A percentile compares a stretch with the other conserved stretches of the same genome.
Evolutionary conservation across 2,329 filamentous ascomycete species (phyloP).

Genomic region (Paecilomyces sp.): DNA sequence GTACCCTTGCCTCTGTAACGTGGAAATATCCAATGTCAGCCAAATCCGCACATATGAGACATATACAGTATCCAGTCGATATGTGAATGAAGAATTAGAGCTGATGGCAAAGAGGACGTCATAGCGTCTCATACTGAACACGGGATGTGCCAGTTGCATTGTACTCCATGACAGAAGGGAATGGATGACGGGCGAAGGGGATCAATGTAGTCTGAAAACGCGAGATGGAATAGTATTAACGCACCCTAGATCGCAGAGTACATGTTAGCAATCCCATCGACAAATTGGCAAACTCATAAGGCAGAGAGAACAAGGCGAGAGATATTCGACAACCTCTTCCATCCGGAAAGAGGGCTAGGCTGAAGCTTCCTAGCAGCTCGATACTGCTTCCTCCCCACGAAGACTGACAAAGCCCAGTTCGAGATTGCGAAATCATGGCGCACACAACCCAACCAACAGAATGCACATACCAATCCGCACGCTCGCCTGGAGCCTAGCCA

Average conservation of each 20-base stretch:
- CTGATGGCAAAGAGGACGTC: background rate
- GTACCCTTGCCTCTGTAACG: slow-evolving; percentile 85
- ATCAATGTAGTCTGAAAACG: background rate
- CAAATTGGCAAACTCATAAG: background rate
- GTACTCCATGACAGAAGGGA: background rate
- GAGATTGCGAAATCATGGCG: background rate
- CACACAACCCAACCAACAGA: slow-evolving; percentile 4
- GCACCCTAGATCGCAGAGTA: background rate
- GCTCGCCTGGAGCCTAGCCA: slow-evolving; percentile 59
- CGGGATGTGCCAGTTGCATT: background rate
- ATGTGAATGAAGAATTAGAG: background rate
- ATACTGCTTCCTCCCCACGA: background rate
- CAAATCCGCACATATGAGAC: slow-evolving; percentile 11
- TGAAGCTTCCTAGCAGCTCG: background rate
- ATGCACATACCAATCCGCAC: slow-evolving; percentile 62
- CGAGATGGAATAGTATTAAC: background rate
- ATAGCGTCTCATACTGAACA: background rate
- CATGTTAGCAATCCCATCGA: background rate
- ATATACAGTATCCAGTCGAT: background rate
- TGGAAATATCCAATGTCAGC: slow-evolving; percentile 9
- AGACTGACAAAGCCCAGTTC: background rate
- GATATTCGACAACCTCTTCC: background rate
- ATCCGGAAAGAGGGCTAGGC: background rate
- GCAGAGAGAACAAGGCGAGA: background rate
- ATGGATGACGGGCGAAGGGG: background rate